Conservation (phyloP, 208 protist genomes). For the Trypanosoma avium region DNA sequence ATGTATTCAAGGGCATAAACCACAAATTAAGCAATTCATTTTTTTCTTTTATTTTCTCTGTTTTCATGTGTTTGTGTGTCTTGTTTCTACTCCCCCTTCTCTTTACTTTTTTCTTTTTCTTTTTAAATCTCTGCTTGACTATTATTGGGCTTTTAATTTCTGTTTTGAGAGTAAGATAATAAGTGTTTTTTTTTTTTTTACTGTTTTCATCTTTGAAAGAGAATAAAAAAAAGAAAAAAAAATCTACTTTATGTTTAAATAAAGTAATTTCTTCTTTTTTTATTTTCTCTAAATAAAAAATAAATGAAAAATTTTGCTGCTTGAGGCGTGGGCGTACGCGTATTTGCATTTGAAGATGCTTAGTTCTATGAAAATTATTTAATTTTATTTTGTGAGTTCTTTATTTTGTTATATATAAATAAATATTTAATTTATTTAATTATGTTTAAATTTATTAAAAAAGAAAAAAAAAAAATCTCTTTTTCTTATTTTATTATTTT, state of each 20-base stretch:
- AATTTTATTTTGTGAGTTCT: conserved; percentile 2
- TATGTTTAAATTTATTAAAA: neutral
- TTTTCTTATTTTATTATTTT: neutral
- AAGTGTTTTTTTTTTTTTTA: neutral
- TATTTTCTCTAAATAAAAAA: too few relatives aligned
- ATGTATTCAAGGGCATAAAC: too few relatives aligned
- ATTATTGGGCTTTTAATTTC: too few relatives aligned
- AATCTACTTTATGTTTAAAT: too few relatives aligned
- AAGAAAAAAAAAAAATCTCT: neutral
- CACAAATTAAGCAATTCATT: too few relatives aligned
- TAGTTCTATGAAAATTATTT: neutral
- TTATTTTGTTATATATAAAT: neutral
- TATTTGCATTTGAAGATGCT: neutral
- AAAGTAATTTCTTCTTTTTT: too few relatives aligned
- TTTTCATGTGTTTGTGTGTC: too few relatives aligned
- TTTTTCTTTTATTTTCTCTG: too few relatives aligned
- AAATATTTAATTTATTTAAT: neutral
- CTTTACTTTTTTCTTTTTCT: neutral
- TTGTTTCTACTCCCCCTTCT: conserved; percentile 1
- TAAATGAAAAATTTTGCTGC: too few relatives aligned
- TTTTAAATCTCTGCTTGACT: neutral
- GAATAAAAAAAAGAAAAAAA: too few relatives aligned
- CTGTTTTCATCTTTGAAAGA: too few relatives aligned
- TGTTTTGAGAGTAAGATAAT: neutral
- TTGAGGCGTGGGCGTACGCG: too few relatives aligned